Percentiles rank a stretch among this genome's conserved stretches.
phyloP scores from a whole-genome alignment of 441 rosid genomes.

The Gossypium gossypioides region DNA sequence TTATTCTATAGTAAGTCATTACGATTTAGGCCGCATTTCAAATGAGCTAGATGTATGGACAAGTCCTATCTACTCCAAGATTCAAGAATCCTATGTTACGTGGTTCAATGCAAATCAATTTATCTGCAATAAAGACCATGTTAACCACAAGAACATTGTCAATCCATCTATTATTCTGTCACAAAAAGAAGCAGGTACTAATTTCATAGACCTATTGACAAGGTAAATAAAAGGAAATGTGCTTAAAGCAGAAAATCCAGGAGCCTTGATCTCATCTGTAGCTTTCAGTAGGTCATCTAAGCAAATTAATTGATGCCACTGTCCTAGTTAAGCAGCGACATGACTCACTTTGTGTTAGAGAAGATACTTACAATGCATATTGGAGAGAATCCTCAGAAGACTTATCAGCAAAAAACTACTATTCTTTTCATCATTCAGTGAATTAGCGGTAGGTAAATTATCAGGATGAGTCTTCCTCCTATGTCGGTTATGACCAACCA shows the following conservation, averaged over 20 bases:
- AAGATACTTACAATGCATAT: slow-evolving; percentile 35
- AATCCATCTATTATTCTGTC: slow-evolving; percentile 1
- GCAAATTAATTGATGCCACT: slow-evolving; percentile 6
- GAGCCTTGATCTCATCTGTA: not conserved
- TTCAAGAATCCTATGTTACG: not conserved
- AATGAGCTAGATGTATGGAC: not conserved
- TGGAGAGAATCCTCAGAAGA: slow-evolving; percentile 34
- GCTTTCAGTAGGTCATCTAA: slow-evolving; percentile 5
- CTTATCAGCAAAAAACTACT: slow-evolving; percentile 31
- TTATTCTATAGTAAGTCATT: not conserved
- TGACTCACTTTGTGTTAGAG: not conserved
- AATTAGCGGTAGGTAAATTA: slow-evolving; percentile 18
- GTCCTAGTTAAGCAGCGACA: slow-evolving; percentile 4
- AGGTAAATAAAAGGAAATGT: not conserved
- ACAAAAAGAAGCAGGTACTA: not conserved
- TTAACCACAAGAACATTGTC: not conserved
- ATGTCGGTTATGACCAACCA: slow-evolving; percentile 44
- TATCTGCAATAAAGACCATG: not conserved
- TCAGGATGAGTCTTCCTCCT: slow-evolving; percentile 41
- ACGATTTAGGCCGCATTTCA: not conserved
- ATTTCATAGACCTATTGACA: not conserved
- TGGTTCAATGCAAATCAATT: not conserved
- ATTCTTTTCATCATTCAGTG: slow-evolving; percentile 24
- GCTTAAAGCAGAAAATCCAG: slow-evolving; percentile 6
- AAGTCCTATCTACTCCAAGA: not conserved